Percentiles rank a stretch among this genome's conserved stretches.
Evolutionary conservation across 345 rosid genomes (phyloP).

Genomic region (Passiflora organensis): DNA sequence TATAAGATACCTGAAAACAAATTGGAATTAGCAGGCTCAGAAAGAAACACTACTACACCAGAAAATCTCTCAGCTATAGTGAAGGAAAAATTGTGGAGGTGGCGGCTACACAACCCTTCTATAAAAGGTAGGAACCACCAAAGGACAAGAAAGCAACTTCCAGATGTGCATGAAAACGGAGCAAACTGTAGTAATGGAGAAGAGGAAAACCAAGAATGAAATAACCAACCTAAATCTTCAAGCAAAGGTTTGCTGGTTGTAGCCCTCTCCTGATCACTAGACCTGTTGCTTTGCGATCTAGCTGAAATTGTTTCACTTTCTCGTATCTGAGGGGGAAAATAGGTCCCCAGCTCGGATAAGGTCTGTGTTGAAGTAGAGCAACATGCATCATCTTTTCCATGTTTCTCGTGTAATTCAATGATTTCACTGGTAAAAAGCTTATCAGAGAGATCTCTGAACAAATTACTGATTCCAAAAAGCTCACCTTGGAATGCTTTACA

Average conservation of each 20-base stretch:
- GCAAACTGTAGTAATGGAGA: not conserved
- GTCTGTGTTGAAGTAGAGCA: conserved; percentile 18
- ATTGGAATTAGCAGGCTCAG: too few species aligned
- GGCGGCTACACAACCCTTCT: not conserved
- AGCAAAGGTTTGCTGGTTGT: conserved; percentile 33
- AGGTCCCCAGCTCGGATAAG: conserved; percentile 20
- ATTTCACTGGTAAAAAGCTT: conserved; percentile 84
- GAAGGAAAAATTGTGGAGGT: too few species aligned
- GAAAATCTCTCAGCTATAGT: too few species aligned
- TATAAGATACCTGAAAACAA: conserved; percentile 53
- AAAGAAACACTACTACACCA: too few species aligned
- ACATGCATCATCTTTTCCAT: conserved; percentile 25
- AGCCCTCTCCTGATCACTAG: conserved; percentile 15
- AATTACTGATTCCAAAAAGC: conserved; percentile 88
- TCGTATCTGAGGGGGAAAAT: conserved; percentile 16
- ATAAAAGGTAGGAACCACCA: too few species aligned
- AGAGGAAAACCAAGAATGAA: conserved; percentile 4
- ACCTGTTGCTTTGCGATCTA: conserved; percentile 10
- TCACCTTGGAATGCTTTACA: conserved; percentile 91
- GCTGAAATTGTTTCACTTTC: conserved; percentile 9
- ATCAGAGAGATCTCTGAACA: conserved; percentile 86
- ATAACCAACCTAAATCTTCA: conserved; percentile 52
- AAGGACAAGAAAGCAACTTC: too few species aligned
- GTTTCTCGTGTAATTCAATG: conserved; percentile 46
- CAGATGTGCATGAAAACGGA: too few species aligned